Evolutionary conservation across 352 stramenopile genomes (phyloP), one percentile per base, ranked within the genome.

Genomic region (Aphanomyces astaci): DNA sequence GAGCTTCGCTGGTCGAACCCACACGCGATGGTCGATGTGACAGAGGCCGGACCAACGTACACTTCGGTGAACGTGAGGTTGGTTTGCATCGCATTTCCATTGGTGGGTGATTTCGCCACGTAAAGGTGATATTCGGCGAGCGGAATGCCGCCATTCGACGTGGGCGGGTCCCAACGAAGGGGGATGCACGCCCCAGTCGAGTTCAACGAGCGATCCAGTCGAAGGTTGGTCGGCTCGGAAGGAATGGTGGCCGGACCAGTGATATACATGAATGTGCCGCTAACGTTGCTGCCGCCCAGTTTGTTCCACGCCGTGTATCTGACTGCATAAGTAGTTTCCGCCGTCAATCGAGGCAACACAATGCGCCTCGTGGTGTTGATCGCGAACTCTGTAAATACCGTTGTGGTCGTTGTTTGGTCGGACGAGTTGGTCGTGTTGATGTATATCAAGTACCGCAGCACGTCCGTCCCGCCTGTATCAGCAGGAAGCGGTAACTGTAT

Each of bases 1-100:
- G 69, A 72, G 9, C 79, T 89, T 3, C 46, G 74, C 36, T 84
- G 78, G 17, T 69, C 77, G 43, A 88, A 68, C 22, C 84, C 72
- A 17, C 71, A 86, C 63, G 87, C 74, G 2, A 74, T 65, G 48
- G 77, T 86, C 0, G 71, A 76, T 3, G 69, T 49, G n/a, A 68
- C 36, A 53, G 60, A 71, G 0, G 66, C 67, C n/a, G 71, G 70
- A 4, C 27, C 57, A 4, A 70, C 72, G 3, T 63, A 64, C 30
- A 72, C 59, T 15, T 52, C 4, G 27, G 15, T n/a, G 82, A 7
- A 87, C 45, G 1, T 73, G 13, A 40, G 30, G 25, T 17, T 11
- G 7, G 48, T 59, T 17, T 25, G 15, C 15, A 9, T 60, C 4
- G 48, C n/a, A 5, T 60, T 68, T 3, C n/a, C 43, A 45, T 10